Percentiles rank a stretch among this genome's conserved stretches.
phyloP scores from a whole-genome alignment of 306 rosid genomes.

The Heteromeles arbutifolia region DNA sequence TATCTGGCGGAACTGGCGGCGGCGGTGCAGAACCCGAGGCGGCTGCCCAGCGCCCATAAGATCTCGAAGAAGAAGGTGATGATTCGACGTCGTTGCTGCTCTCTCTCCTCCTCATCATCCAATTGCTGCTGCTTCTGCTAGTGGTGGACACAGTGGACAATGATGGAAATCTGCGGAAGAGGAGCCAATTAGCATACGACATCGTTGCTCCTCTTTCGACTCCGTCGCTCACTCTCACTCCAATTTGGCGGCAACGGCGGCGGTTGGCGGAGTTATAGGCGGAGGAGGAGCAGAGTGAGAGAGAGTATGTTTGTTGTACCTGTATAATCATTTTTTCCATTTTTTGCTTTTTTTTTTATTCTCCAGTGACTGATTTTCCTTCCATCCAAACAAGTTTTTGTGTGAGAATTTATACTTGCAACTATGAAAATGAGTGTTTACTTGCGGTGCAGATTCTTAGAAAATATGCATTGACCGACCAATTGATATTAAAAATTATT shows the following conservation, averaged over 20 bases:
- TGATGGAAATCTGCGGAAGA: background rate
- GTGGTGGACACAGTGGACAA: background rate
- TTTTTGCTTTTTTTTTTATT: background rate
- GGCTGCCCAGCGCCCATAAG: constrained; percentile 2
- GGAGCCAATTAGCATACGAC: background rate
- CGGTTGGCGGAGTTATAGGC: background rate
- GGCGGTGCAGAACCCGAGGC: background rate
- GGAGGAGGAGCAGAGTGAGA: background rate
- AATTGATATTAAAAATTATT: too few species aligned
- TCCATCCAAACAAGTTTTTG: background rate
- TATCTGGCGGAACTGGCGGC: background rate
- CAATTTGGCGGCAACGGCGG: background rate
- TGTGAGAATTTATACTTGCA: background rate
- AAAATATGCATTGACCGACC: background rate
- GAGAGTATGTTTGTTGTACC: background rate
- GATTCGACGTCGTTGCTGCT: constrained; percentile 3
- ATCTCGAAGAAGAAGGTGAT: constrained; percentile 1
- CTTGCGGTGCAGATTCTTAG: background rate
- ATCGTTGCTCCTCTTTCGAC: background rate
- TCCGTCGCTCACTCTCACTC: background rate
- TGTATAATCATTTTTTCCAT: background rate
- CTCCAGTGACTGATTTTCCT: background rate
- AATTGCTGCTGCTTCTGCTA: background rate
- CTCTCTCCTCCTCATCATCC: background rate
- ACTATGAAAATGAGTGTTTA: background rate